These are phyloP conservation scores for Clarireedia homoeocarpa DNA, from an alignment of 2,329 filamentous ascomycete genomes.

Conservation along the genomic window DNA sequence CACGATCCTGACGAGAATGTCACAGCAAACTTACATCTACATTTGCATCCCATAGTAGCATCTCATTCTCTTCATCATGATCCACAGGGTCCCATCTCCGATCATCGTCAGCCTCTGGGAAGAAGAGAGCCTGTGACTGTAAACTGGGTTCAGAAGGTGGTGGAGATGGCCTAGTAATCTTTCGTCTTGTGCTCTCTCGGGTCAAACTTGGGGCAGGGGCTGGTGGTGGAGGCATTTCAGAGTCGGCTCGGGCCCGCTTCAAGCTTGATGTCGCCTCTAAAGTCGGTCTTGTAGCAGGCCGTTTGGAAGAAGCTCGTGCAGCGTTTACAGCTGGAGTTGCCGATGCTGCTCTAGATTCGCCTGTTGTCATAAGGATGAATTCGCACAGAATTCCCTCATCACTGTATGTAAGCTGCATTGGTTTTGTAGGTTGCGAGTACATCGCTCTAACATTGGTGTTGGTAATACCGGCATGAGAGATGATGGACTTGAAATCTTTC, in stretches of 20 bases:
- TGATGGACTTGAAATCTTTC: conserved; percentile 74
- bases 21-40: conserved; percentile 42
- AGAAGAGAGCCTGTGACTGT: conserved; percentile 61
- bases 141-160: conserved; percentile 48
- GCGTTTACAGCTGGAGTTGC: conserved; percentile 21
- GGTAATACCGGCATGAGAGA: conserved; percentile 64
- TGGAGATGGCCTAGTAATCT: conserved; percentile 41
- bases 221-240: conserved; percentile 25
- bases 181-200: conserved; percentile 25
- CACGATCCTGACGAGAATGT: conserved; percentile 1
- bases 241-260: conserved; percentile 15
- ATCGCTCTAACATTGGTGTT: conserved; percentile 58
- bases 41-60: conserved; percentile 68
- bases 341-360: conserved; percentile 40
- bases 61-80: conserved; percentile 57
- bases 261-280: conserved; percentile 24
- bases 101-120: conserved; percentile 59
- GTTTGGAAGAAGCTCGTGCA: conserved; percentile 21
- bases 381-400: conserved; percentile 63
- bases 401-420: conserved; percentile 65
- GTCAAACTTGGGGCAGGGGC: conserved; percentile 14
- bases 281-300: conserved; percentile 22
- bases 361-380: conserved; percentile 77
- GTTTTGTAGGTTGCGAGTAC: conserved; percentile 64
- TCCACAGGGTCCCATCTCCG: conserved; percentile 64